phyloP scores from a whole-genome alignment of 2,329 filamentous ascomycete genomes.

The Colletotrichum zoysiae region DNA sequence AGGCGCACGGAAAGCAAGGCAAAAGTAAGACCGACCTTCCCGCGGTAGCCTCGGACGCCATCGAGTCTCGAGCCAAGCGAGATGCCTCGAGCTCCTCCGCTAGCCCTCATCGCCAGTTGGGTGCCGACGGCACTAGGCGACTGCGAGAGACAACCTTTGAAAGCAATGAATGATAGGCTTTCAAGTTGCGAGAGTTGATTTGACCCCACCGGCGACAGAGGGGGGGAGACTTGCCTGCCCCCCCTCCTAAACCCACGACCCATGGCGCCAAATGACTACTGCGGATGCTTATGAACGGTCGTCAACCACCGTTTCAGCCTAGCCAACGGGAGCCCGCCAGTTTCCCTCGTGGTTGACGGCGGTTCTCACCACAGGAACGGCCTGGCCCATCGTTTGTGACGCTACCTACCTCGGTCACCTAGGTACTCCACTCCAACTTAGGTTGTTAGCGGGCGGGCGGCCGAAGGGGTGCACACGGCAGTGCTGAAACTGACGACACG shows the following conservation, averaged over 20 bases:
- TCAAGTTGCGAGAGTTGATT: conserved; percentile 20
- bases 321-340: not conserved
- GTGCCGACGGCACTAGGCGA: not conserved
- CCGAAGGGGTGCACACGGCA: conserved; percentile 12
- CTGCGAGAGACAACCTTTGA: conserved; percentile 1
- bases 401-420: not conserved
- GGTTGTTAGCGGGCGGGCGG: conserved; percentile 16
- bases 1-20: conserved; percentile 36
- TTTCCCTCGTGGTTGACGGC: conserved; percentile 30
- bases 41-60: conserved; percentile 35
- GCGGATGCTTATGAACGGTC: conserved; percentile 8
- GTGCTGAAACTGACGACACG: conserved; percentile 25
- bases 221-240: not conserved
- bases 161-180: conserved; percentile 13
- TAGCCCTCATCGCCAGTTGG: not conserved
- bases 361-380: conserved; percentile 7
- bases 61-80: conserved; percentile 10
- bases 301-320: conserved; percentile 10
- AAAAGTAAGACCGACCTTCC: conserved; percentile 16
- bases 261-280: conserved; percentile 4
- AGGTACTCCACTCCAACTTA: conserved; percentile 12
- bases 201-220: conserved; percentile 17
- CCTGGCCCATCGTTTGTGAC: not conserved
- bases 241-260: conserved; percentile 1
- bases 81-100: conserved; percentile 2